These are phyloP conservation scores for Rickenella mellea DNA, from an alignment of 768 basidiomycete species.

Conservation along the genomic window DNA sequence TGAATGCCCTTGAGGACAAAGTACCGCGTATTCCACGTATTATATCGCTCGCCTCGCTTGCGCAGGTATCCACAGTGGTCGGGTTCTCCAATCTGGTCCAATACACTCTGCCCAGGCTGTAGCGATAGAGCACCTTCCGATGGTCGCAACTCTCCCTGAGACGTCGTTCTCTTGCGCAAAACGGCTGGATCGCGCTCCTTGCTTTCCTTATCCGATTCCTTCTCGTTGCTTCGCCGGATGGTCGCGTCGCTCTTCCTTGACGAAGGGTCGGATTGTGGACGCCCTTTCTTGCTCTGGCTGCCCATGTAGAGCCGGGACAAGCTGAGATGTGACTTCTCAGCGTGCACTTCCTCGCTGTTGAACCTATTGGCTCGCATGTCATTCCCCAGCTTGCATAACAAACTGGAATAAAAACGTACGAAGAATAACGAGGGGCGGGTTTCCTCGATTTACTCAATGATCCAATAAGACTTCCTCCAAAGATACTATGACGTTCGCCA, in stretches of 20 bases:
- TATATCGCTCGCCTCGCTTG: slow-evolving; percentile 91
- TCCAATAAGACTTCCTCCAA: slow-evolving; percentile 56
- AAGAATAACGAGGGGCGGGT: slow-evolving; percentile 66
- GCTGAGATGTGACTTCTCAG: slow-evolving; percentile 36
- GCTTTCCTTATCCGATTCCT: slow-evolving; percentile 13
- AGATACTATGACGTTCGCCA: slow-evolving; percentile 69
- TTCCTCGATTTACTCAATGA: slow-evolving; percentile 64
- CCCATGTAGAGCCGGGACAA: slow-evolving; percentile 36
- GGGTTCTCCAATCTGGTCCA: slow-evolving; percentile 84
- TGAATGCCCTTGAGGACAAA: slow-evolving; percentile 90
- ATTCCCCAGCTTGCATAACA: not conserved
- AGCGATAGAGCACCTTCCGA: slow-evolving; percentile 6
- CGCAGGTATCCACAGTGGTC: slow-evolving; percentile 93
- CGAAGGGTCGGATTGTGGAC: not conserved
- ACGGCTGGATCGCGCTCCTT: slow-evolving; percentile 22
- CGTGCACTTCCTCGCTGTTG: slow-evolving; percentile 25
- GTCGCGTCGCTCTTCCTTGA: slow-evolving; percentile 3
- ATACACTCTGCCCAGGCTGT: slow-evolving; percentile 53
- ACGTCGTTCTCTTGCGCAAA: slow-evolving; percentile 49
- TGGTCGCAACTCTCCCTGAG: slow-evolving; percentile 1
- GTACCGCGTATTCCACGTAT: slow-evolving; percentile 85
- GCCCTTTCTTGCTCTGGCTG: slow-evolving; percentile 2
- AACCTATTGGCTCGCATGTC: slow-evolving; percentile 15
- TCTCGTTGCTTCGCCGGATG: slow-evolving; percentile 15
- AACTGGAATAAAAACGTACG: slow-evolving; percentile 33